Conservation (phyloP, 768 basidiomycete species). For the Gautieria morchelliformis region DNA sequence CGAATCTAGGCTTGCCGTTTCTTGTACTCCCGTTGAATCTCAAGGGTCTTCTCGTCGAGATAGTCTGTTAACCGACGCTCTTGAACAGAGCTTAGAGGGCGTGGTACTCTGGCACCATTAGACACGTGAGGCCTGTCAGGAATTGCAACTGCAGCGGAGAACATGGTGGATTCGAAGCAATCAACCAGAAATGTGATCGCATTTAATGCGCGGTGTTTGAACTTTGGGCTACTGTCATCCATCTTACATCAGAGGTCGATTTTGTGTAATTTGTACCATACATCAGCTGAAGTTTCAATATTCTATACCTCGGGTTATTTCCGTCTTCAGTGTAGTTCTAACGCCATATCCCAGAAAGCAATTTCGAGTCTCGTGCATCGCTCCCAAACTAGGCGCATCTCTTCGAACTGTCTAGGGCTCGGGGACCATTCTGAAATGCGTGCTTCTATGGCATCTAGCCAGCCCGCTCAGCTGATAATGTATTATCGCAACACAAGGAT, state of each 20-base stretch:
- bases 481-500: background rate
- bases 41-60: slow-evolving; percentile 55
- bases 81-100: slow-evolving; percentile 40
- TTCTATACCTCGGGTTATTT: too few species aligned
- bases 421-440: slow-evolving; percentile 55
- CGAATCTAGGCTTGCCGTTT: slow-evolving; percentile 49
- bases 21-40: slow-evolving; percentile 59
- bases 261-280: too few species aligned
- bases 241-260: too few species aligned
- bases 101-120: background rate
- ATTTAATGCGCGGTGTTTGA: too few species aligned
- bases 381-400: slow-evolving; percentile 67
- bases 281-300: too few species aligned
- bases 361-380: slow-evolving; percentile 71
- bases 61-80: slow-evolving; percentile 57
- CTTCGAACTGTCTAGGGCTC: slow-evolving; percentile 43
- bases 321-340: too few species aligned
- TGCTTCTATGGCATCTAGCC: slow-evolving; percentile 63
- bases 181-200: too few species aligned
- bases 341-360: slow-evolving; percentile 77
- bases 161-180: too few species aligned
- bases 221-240: too few species aligned
- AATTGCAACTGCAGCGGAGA: too few species aligned
- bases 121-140: too few species aligned
- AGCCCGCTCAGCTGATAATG: slow-evolving; percentile 3